Base-by-base conservation (phyloP, 2,329 filamentous ascomycete species). In the Talaromyces sp. region DNA sequence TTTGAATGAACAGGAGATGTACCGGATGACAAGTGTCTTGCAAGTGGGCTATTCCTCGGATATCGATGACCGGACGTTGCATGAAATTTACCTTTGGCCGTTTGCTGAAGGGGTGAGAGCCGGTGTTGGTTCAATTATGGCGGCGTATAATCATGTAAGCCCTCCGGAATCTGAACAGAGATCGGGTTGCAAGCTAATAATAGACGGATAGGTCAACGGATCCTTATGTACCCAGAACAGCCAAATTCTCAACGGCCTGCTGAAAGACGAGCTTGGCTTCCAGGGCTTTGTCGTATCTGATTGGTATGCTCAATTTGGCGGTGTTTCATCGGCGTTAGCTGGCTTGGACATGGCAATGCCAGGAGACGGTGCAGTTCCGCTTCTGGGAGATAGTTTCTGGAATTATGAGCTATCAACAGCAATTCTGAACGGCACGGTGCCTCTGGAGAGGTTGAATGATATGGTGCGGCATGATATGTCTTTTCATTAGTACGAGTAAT, bases 201-300 rank as follows among this genome's bases (percentile, higher is more conserved):
- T 3, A 25, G 25, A 19, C 22, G 1, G 22, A 64, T 67, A 87
- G 81, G 81, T 90, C 64, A 90, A 91, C 71, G 86, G 87, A 60
- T 88, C 86, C 0, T 86, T 89, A 17, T 82, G 83, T 5, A 90
- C 86, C 65, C 87, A 89, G 66, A 92, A 92, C 72, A 87, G 86
- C 67, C 88, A 88, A 72, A 77, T 88, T 15, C 81, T 90, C 62
- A 92, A 91, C 68, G 87, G 86, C 0, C 80, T 92, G 3, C 79
- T 92, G 9, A 92, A 92, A 70, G 88, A 89, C 54, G 90, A 92
- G 75, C 81, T 92, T 58, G 88, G 88, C 0, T 92, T 92, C 69
- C 88, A 91, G 69, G 90, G 90, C 71, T 88, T 79, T 69, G 85
- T 91, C 27, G 87, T 91, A 80, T 88, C 86, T 0, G 90, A 92